A percentile compares a stretch with the other conserved stretches of the same genome.
Conservation (phyloP, 176 grass and related monocot genomes). For the Triticum turgidum region DNA sequence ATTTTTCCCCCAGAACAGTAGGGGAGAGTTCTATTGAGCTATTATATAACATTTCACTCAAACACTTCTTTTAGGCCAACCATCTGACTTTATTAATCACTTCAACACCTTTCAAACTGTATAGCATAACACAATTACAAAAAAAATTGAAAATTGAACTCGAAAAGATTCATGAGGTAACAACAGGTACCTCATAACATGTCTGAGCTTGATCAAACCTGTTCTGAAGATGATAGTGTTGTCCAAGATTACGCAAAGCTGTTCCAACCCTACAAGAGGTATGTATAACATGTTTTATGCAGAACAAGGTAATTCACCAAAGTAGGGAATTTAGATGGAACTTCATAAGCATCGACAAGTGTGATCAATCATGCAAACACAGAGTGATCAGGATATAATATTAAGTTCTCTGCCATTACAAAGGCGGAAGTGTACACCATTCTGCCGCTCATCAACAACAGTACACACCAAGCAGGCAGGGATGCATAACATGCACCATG, state of each 20-base stretch:
- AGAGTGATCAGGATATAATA: background rate
- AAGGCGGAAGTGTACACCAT: background rate
- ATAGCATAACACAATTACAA: background rate
- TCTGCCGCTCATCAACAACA: background rate
- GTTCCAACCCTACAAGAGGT: constrained; percentile 63
- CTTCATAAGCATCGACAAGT: background rate
- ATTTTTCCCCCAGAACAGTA: background rate
- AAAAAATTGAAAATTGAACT: background rate
- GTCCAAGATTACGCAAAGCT: constrained; percentile 77
- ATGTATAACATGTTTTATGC: constrained; percentile 13
- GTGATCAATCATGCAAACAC: constrained; percentile 20
- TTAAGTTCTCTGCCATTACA: background rate
- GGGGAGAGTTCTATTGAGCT: background rate
- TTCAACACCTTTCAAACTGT: background rate
- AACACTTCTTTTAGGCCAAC: background rate
- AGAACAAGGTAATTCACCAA: background rate
- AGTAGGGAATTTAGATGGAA: background rate
- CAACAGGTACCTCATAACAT: constrained; percentile 75
- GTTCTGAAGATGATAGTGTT: constrained; percentile 61
- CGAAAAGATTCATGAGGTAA: background rate
- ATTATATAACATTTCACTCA: background rate
- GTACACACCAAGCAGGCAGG: background rate
- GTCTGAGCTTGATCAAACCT: constrained; percentile 71
- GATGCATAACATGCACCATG: background rate
- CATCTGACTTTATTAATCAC: too few species aligned